Base-by-base conservation (phyloP, 805 yeast genomes). In the Kodamaea kaohsiungensis region DNA sequence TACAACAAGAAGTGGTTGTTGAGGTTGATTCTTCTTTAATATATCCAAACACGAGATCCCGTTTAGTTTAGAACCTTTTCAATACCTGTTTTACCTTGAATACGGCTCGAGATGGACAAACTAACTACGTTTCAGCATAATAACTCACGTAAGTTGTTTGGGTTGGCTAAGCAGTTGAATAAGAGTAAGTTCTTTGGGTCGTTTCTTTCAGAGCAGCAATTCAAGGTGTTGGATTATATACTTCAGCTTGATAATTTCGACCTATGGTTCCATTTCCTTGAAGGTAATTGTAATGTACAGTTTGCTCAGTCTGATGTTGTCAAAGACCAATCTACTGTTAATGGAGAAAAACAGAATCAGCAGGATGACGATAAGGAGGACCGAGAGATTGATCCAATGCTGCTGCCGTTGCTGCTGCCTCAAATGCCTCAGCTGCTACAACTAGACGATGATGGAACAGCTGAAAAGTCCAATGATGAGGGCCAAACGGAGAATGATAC, bases 171-270 rank as follows among this genome's bases (percentile, higher is more conserved):
- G 56, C 59, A 59, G 39, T 63, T 75, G 48, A 64, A 72, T 53
- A 53, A 60, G 45, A 57, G 57, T 53, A 64, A 66, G 46, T 73
- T 71, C 54, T 76, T 76, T 59, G 70, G 68, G 45, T 56, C 62
- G n/a, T 70, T 70, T 61, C 67, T 85, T 55, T 80, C 84, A 9
- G 74, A 81, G n/a, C 83, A 79, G 54, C 89, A 85, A 63, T 73
- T 78, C 58, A 73, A 79, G 51, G 76, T 85, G 1, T 65, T 85
- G 43, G 77, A 76, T 43, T 65, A 72, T 50, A 67, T 85, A 2
- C 65, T 85, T 15, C 67, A 72, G n/a, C 61, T 71, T 27, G 61
- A 67, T 27, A 65, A 62, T 52, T 53, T 64, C 15, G 67, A 61
- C 17, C 59, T 80, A 1, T 83, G 88, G 83, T 63, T 68, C 22